Conservation (phyloP, 768 basidiomycete genomes). For the Scleroderma bovista region DNA sequence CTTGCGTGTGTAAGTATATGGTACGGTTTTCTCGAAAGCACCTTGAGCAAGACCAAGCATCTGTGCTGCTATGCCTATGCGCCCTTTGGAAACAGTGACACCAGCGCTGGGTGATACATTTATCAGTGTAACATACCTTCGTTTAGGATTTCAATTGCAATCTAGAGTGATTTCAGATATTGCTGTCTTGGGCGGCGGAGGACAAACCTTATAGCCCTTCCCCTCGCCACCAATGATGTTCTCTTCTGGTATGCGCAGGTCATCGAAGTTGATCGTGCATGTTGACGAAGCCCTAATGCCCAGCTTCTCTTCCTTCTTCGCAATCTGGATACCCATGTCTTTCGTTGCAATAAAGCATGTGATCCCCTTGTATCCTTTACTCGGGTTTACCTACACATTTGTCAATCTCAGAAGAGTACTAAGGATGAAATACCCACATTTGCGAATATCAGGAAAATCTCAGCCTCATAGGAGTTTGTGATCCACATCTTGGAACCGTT, state of each 20-base stretch:
- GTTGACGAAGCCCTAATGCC: constrained; percentile 96
- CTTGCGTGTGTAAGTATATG: constrained; percentile 88
- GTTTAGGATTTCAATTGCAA: constrained; percentile 95
- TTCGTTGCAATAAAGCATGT: constrained; percentile 96
- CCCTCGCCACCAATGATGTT: constrained; percentile 92
- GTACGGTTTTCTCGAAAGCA: constrained; percentile 92
- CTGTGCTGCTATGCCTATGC: constrained; percentile 97
- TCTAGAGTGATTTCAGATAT: constrained; percentile 31
- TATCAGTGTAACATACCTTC: constrained; percentile 50
- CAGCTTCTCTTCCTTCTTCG: constrained; percentile 98
- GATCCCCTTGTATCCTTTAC: constrained; percentile 97
- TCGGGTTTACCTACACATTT: constrained; percentile 60
- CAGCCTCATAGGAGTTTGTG: constrained; percentile 90
- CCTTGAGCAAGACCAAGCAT: constrained; percentile 99
- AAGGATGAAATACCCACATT: constrained; percentile 50
- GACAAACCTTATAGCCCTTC: constrained; percentile 76
- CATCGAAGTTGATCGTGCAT: constrained; percentile 92
- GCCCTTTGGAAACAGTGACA: constrained; percentile 37
- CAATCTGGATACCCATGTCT: constrained; percentile 94
- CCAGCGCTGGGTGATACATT: neutral
- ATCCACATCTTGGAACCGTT: constrained; percentile 99
- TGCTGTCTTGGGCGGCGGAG: neutral
- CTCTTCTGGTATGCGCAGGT: constrained; percentile 76
- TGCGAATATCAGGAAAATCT: constrained; percentile 91
- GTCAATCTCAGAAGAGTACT: neutral